phyloP scores from a whole-genome alignment of 2,329 filamentous ascomycete species.

The Pseudocercospora cruenta region DNA sequence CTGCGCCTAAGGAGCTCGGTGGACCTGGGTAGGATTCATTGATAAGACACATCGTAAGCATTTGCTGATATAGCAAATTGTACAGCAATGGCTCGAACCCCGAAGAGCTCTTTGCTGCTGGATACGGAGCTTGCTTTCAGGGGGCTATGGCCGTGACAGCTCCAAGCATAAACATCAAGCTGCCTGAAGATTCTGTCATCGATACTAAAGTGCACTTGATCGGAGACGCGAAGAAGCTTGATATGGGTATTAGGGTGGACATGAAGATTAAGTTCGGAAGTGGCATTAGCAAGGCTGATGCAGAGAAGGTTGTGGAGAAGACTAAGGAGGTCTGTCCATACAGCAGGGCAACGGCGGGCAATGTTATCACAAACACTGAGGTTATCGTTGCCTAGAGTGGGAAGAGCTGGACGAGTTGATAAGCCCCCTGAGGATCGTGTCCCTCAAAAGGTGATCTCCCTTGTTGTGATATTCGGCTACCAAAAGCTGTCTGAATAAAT shows the following conservation, averaged over 20 bases:
- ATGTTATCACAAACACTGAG: constrained; percentile 36
- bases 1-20: constrained; percentile 24
- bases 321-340: constrained; percentile 44
- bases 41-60: neutral
- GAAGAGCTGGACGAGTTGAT: neutral
- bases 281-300: constrained; percentile 36
- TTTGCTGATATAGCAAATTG: neutral
- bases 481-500: neutral
- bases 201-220: constrained; percentile 50
- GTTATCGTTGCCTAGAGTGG: neutral
- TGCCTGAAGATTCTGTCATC: constrained; percentile 49
- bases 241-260: constrained; percentile 51
- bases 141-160: constrained; percentile 52
- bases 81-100: constrained; percentile 45
- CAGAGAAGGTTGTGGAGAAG: constrained; percentile 43
- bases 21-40: constrained; percentile 14
- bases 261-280: constrained; percentile 45
- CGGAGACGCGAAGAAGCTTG: constrained; percentile 50
- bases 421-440: neutral
- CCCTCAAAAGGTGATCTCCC: neutral
- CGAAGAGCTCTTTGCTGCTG: constrained; percentile 54
- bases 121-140: constrained; percentile 54
- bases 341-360: constrained; percentile 40
- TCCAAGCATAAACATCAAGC: constrained; percentile 44
- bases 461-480: neutral